Evolutionary conservation across 495 filamentous ascomycete genomes (phyloP), one percentile per base, ranked within the genome.

Genomic region (Penicillium parvum): DNA sequence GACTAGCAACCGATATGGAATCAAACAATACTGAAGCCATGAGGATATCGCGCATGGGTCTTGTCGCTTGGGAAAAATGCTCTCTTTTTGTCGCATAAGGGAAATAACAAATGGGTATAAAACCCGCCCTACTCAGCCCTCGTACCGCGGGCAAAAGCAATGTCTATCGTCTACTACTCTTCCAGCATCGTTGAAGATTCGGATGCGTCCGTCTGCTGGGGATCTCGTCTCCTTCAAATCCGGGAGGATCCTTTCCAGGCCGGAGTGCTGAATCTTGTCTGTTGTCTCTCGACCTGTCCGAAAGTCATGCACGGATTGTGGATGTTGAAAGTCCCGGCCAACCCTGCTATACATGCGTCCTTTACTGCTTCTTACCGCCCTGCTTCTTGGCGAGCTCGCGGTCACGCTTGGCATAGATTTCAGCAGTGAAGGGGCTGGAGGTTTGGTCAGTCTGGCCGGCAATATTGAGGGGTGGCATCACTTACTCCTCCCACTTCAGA

Each of bases 391-490:
- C 60, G 21, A 64, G 67, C 50, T 71, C 64, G 17, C 70, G 70
- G 47, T 73, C 70, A 27, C 92, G 82, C 81, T 95, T 95, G 41
- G 83, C 85, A 65, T 97, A 98, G 50, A 98, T 98, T 47, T 78
- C 86, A 1, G 79, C 79, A 22, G 92, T 98, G 68, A 98, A 98
- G n/a, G 91, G 91, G 73, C 80, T 83, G 53, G 33, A 48, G 5
- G 38, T 32, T 33, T 35, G 26, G 45, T 61, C 30, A 63, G 58
- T 52, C 30, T 41, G 17, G 25, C 9, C 36, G 18, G 36, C 22
- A 18, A 23, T 5, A 4, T 3, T 6, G 12, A 18, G 18, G n/a
- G 26, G 14, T 18, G 4, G 11, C 40, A 8, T 43, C 40, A 54
- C 77, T 72, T 69, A 82, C 80, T 98, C 92, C 66, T 98, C 92